Evolutionary conservation across 1,284 basidiomycete genomes (phyloP), one percentile per base, ranked within the genome.

Genomic region (Chondrostereum purpureum): DNA sequence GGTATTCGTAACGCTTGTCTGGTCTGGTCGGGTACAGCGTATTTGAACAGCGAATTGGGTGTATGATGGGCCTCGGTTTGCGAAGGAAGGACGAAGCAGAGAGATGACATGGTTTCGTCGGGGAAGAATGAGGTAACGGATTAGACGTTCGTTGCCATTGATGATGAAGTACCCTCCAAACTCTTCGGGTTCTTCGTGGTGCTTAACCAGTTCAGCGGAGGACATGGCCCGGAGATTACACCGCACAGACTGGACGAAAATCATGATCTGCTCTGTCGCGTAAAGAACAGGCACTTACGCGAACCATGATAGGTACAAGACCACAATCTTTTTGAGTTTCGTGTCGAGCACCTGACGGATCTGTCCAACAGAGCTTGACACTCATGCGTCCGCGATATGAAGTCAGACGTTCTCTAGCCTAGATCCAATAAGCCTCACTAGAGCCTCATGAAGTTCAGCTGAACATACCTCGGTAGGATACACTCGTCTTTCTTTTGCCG

Each of bases 151-250:
- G 69, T 98, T 99, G 51, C 96, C 96, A 64, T 99, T 99, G 63
- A 99, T 87, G 58, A 99, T 80, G 62, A 99, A 99, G 71, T 99
- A 99, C 20, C 95, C 96, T 39, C 96, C 96, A 62, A 98, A 96
- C 63, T 99, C 96, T 67, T 95, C 93, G 2, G 96, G 84, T 61
- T 99, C 96, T 73, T 99, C 96, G 60, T 95, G 88, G 55, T 85
- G 85, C 48, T 74, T 71, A 39, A 99, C 92, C 43, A 99, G 84
- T 48, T 92, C 87, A 6, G 84, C 76, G 3, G 95, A 90, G 2
- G 91, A 80, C 68, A 97, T 77, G 35, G 78, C 78, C 36, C 86
- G 83, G 19, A 99, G 65, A 64, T 98, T 96, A 66, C 96, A 99
- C 44, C 95, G 76, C 19, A 83, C 84, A n/a, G 95, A 98, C 88